Percentiles rank a stretch among this genome's conserved stretches.
These are phyloP conservation scores for Neurospora cerealis DNA, from an alignment of 495 filamentous ascomycete species.

Conservation along the genomic window DNA sequence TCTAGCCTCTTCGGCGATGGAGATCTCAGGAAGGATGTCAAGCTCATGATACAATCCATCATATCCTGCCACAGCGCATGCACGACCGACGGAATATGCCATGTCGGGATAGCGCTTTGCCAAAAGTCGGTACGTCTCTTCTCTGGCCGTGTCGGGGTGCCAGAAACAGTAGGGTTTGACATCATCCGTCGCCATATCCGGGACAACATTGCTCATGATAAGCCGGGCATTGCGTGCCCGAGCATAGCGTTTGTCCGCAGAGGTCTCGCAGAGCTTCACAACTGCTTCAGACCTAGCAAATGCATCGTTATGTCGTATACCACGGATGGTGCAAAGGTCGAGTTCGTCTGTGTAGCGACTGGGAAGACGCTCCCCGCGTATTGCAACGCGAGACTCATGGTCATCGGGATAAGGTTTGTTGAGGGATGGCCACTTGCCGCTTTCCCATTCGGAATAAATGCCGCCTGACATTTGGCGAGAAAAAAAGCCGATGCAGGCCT, in stretches of 20 bases:
- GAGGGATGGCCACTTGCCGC: too few relatives aligned
- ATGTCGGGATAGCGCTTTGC: constrained; percentile 8
- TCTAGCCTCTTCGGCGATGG: constrained; percentile 12
- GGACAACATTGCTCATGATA: constrained; percentile 31
- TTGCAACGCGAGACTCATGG: background rate
- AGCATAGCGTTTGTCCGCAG: background rate
- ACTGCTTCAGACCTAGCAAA: background rate
- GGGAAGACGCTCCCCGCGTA: background rate
- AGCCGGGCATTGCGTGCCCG: constrained; percentile 26
- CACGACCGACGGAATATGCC: constrained; percentile 7
- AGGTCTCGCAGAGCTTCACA: background rate
- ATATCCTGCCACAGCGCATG: constrained; percentile 14
- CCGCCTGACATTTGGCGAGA: too few relatives aligned
- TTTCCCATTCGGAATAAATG: too few relatives aligned
- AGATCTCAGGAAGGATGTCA: constrained; percentile 9
- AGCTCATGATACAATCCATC: constrained; percentile 7
- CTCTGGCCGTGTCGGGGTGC: constrained; percentile 26
- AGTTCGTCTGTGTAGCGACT: background rate
- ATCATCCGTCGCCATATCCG: constrained; percentile 17
- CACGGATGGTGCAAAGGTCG: background rate
- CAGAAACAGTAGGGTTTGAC: constrained; percentile 35
- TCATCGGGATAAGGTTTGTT: background rate
- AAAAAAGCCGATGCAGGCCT: too few relatives aligned
- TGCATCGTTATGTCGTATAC: background rate
- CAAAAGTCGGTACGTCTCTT: constrained; percentile 24